Percentiles rank a stretch among this genome's conserved stretches.
Evolutionary conservation across 2,329 filamentous ascomycete species (phyloP).

Genomic region (Trichothecium roseum): DNA sequence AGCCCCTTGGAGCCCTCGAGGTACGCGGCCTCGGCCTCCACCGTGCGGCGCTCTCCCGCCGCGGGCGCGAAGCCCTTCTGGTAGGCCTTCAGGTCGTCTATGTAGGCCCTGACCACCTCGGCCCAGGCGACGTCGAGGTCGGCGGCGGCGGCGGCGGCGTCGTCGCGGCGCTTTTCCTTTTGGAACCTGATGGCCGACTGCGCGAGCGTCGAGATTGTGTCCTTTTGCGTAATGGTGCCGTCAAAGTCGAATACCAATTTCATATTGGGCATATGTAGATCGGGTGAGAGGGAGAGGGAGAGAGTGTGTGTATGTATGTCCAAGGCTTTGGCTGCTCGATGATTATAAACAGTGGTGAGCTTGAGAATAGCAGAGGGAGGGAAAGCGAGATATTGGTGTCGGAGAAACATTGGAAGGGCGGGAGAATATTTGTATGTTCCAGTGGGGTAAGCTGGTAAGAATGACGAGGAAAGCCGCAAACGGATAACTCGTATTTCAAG

Average conservation of each 20-base stretch:
- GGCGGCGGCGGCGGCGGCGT: slow-evolving; percentile 9
- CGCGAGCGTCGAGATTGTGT: slow-evolving; percentile 41
- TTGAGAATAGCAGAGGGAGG: no score
- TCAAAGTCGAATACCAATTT: slow-evolving; percentile 48
- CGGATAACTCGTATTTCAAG: no score
- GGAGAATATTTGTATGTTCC: no score
- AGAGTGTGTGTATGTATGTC: no score
- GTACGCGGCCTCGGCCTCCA: slow-evolving; percentile 30
- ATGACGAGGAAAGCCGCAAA: no score
- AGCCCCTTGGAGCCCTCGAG: slow-evolving; percentile 30
- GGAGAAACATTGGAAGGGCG: no score
- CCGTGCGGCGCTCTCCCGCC: slow-evolving; percentile 19
- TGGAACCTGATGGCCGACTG: slow-evolving; percentile 28
- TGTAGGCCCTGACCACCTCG: slow-evolving; percentile 33
- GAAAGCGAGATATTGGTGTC: no score
- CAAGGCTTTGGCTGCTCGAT: no score
- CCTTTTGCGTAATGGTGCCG: slow-evolving; percentile 44
- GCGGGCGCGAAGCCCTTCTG: slow-evolving; percentile 19
- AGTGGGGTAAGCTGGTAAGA: no score
- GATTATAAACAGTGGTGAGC: no score
- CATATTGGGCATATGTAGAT: slow-evolving; percentile 16
- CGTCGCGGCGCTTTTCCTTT: no score
- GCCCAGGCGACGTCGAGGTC: slow-evolving; percentile 32
- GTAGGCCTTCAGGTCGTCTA: slow-evolving; percentile 29
- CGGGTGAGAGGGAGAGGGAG: no score